phyloP scores from a whole-genome alignment of 2,329 filamentous ascomycete genomes.

The Magnaporthiopsis rhizophila region DNA sequence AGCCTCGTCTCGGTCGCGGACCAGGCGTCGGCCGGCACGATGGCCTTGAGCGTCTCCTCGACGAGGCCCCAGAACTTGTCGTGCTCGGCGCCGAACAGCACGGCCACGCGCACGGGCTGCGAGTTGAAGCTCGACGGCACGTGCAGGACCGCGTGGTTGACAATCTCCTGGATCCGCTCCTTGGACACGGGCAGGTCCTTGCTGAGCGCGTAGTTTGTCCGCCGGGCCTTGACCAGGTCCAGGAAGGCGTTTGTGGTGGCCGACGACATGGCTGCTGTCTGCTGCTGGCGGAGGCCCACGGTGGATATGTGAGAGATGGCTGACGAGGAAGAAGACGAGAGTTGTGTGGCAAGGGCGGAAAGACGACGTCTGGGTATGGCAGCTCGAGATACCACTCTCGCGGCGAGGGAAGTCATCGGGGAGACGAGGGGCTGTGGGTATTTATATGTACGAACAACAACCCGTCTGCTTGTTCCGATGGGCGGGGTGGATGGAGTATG shows the following conservation, averaged over 20 bases:
- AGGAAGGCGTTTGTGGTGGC: conserved; percentile 42
- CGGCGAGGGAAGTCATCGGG: not conserved
- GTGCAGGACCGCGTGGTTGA: conserved; percentile 55
- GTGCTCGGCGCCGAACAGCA: conserved; percentile 77
- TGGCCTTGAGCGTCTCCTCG: conserved; percentile 53
- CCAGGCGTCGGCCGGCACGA: conserved; percentile 60
- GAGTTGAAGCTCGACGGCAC: conserved; percentile 83
- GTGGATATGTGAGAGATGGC: not conserved
- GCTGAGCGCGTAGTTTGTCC: conserved; percentile 60
- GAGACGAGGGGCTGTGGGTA: not conserved
- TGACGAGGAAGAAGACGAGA: not conserved
- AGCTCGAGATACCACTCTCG: not conserved
- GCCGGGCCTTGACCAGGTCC: conserved; percentile 58
- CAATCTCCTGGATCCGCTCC: conserved; percentile 55
- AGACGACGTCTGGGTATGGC: conserved; percentile 4
- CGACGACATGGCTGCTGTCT: conserved; percentile 32
- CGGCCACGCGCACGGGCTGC: conserved; percentile 69
- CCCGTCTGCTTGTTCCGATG: not conserved
- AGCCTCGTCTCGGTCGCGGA: conserved; percentile 38
- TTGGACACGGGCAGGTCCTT: conserved; percentile 53
- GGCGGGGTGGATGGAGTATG: not conserved
- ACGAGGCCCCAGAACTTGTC: conserved; percentile 79
- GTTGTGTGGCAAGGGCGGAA: not conserved
- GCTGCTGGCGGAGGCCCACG: conserved; percentile 15
- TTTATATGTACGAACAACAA: not conserved